Evolutionary conservation across 768 basidiomycete genomes (phyloP), one percentile per base, ranked within the genome.

Genomic region (Chalciporus pseudorubinellus): DNA sequence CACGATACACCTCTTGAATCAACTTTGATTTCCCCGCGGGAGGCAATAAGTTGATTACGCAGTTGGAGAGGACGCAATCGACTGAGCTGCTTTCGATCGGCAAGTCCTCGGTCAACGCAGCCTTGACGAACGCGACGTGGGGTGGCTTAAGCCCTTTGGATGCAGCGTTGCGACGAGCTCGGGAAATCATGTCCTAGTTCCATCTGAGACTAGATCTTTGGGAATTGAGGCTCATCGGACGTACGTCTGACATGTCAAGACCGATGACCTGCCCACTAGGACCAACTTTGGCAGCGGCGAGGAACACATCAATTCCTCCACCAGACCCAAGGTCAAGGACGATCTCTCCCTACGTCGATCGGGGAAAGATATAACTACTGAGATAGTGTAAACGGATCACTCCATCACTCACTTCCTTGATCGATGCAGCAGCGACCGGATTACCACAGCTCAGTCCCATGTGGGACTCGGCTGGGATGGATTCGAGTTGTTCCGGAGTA

Each of bases 311-410:
- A 11, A 80, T 68, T 0, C 83, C 83, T 2, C 74, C 79, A 1
- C 83, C 81, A 3, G 75, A 80, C 8, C 82, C 83, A 7, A 85
- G 70, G 60, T 84, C 79, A 2, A 85, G 60, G 4, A 83, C 75
- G 1, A 61, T 69, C 64, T 84, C 82, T 40, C 82, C 82, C 81
- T 82, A 52, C 11, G 22, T 20, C 11, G 24, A 26, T 39, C 38
- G 6, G n/a, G 16, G n/a, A 12, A 11, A 31, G 13, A 31, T 31
- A 2, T 1, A 31, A 11, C 13, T 16, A 46, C n/a, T 1, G 26
- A 26, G 6, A 26, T n/a, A 9, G 26, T 5, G 18, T 20, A 9
- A 39, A 29, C 50, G 9, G 39, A 38, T 20, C 20, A n/a, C n/a
- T 26, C 5, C 6, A 9, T 26, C 7, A 42, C 62, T 0, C 46